Conservation (phyloP, 495 filamentous ascomycete species). For the Pyronema domesticum region DNA sequence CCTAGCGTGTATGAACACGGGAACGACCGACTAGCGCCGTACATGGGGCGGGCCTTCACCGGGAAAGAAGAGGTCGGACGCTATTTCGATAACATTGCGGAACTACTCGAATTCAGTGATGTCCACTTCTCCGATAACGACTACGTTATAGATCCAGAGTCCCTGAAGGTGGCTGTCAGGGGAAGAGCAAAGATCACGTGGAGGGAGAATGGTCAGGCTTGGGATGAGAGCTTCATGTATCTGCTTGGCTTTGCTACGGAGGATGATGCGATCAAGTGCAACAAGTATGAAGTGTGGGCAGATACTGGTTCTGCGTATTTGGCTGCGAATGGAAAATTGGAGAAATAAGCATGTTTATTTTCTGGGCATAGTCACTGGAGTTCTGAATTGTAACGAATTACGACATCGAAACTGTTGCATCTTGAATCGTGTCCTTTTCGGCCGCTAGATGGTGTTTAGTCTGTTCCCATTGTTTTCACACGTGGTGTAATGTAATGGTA, state of each 20-base stretch:
- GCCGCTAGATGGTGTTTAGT: too few species aligned
- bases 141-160: constrained; percentile 35
- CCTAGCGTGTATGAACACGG: constrained; percentile 39
- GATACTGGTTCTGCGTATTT: constrained; percentile 48
- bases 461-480: too few species aligned
- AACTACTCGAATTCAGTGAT: constrained; percentile 29
- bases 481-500: too few species aligned
- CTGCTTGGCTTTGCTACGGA: constrained; percentile 32
- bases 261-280: constrained; percentile 26
- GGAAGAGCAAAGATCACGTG: constrained; percentile 36
- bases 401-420: too few species aligned
- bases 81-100: constrained; percentile 33
- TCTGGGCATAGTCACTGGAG: too few species aligned
- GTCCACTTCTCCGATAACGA: constrained; percentile 32
- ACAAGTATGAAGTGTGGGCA: constrained; percentile 43
- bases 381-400: too few species aligned
- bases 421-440: too few species aligned
- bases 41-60: constrained; percentile 38
- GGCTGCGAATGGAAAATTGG: constrained; percentile 33
- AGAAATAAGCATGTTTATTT: constrained; percentile 2
- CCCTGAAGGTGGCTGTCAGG: constrained; percentile 31
- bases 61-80: constrained; percentile 30
- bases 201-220: constrained; percentile 33
- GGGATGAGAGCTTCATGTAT: constrained; percentile 44
- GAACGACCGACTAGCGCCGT: constrained; percentile 33